Evolutionary conservation across 2,329 filamentous ascomycete genomes (phyloP).

Genomic region (Monilinia polystroma): DNA sequence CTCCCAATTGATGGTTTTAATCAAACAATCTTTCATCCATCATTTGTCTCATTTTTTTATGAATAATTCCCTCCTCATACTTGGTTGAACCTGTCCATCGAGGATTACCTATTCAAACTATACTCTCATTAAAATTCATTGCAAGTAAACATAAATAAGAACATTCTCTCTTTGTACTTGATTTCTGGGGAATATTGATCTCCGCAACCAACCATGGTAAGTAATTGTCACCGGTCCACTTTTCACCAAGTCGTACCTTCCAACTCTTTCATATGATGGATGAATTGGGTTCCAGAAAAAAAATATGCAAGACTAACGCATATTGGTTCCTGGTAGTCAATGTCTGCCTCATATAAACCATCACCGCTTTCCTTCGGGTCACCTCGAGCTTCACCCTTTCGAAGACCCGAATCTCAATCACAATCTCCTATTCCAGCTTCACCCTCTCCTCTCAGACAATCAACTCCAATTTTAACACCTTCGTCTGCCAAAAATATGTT

Average conservation of each 20-base stretch:
- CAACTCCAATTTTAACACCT: slow-evolving; percentile 59
- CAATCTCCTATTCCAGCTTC: slow-evolving; percentile 63
- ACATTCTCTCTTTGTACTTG: neutral
- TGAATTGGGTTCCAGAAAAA: slow-evolving; percentile 17
- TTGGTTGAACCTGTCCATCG: neutral
- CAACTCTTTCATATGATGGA: slow-evolving; percentile 12
- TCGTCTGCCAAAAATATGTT: slow-evolving; percentile 51
- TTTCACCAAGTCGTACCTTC: slow-evolving; percentile 20
- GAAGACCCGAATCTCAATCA: slow-evolving; percentile 53
- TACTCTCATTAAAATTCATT: neutral
- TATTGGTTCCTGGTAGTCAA: slow-evolving; percentile 26
- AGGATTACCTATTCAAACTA: neutral
- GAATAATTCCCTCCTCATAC: neutral
- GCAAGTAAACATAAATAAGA: neutral
- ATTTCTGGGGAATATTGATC: slow-evolving; percentile 12
- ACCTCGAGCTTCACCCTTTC: slow-evolving; percentile 65
- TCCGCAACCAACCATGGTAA: slow-evolving; percentile 24
- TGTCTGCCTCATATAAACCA: slow-evolving; percentile 60
- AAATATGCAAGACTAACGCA: slow-evolving; percentile 17
- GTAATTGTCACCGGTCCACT: slow-evolving; percentile 23
- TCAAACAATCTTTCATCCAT: too few species aligned
- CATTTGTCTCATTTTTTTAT: neutral
- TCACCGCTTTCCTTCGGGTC: slow-evolving; percentile 71
- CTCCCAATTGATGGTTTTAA: too few species aligned
- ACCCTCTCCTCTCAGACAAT: slow-evolving; percentile 63